These are phyloP conservation scores for Vachellia collinsii DNA, from an alignment of 306 rosid species.

Conservation along the genomic window DNA sequence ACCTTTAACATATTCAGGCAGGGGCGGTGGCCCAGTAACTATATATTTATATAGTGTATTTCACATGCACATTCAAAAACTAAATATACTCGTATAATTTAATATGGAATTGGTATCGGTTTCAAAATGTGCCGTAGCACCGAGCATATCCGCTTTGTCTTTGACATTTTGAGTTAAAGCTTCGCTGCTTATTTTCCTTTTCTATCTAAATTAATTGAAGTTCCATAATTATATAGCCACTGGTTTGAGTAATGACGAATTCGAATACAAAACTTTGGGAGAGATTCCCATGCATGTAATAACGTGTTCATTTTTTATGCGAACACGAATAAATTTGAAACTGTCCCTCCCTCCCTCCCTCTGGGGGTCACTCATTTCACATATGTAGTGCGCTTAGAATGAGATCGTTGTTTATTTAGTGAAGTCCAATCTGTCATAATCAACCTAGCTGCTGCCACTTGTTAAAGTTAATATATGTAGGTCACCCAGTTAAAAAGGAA, in stretches of 20 bases:
- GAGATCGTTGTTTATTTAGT: neutral
- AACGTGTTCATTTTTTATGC: no score
- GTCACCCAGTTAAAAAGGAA: slow-evolving; percentile 30
- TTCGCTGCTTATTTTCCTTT: no score
- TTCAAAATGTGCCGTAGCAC: neutral
- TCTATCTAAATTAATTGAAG: no score
- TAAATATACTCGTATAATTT: neutral
- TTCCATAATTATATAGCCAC: no score
- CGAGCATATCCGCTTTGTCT: no score
- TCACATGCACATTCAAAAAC: neutral
- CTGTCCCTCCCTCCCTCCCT: no score
- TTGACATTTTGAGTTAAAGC: no score
- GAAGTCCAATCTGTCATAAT: slow-evolving; percentile 33
- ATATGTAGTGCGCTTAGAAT: neutral
- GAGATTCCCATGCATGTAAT: neutral
- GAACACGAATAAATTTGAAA: neutral
- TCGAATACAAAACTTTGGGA: no score
- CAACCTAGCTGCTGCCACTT: slow-evolving; percentile 19
- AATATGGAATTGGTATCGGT: neutral
- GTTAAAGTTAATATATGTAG: slow-evolving; percentile 33
- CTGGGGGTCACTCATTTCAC: neutral
- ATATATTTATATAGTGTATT: neutral
- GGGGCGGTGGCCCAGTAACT: neutral
- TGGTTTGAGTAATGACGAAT: no score
- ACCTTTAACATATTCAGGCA: neutral